Conservation (phyloP, 305 asterid species). For the Stenogyne calaminthoides region DNA sequence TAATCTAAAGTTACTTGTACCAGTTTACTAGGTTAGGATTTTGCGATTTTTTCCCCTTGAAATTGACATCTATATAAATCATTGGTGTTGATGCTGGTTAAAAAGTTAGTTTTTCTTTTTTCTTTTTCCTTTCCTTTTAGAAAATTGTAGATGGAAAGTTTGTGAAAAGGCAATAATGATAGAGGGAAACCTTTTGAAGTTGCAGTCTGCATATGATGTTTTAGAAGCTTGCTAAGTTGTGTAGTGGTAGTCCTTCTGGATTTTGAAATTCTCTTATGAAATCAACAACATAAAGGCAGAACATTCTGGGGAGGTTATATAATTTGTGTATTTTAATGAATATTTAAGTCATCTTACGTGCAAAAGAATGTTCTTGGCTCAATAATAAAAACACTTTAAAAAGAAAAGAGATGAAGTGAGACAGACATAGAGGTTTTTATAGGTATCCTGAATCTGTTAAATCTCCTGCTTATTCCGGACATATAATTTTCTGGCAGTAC, state of each 20-base stretch:
- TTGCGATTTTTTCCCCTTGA: background rate
- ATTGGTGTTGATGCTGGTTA: background rate
- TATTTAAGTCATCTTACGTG: slow-evolving; percentile 2
- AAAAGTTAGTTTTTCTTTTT: background rate
- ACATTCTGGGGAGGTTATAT: background rate
- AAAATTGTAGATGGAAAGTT: background rate
- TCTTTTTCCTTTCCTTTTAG: background rate
- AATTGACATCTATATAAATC: background rate
- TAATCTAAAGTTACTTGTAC: slow-evolving; percentile 4
- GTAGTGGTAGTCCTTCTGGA: slow-evolving; percentile 1
- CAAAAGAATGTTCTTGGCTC: background rate
- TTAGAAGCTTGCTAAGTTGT: background rate
- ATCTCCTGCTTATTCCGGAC: slow-evolving; percentile 23
- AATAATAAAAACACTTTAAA: background rate
- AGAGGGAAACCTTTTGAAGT: background rate
- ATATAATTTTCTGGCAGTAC: slow-evolving; percentile 53
- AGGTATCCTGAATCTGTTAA: background rate
- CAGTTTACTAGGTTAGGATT: slow-evolving; percentile 8
- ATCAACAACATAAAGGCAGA: background rate
- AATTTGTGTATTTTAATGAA: background rate
- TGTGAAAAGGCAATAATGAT: background rate
- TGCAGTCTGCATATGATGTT: background rate
- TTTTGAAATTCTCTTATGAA: background rate
- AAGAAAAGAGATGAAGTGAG: background rate
- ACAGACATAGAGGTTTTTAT: background rate